Percentiles rank a stretch among this genome's conserved stretches.
phyloP scores from a whole-genome alignment of 495 filamentous ascomycete genomes.

The Xylaria venustula region DNA sequence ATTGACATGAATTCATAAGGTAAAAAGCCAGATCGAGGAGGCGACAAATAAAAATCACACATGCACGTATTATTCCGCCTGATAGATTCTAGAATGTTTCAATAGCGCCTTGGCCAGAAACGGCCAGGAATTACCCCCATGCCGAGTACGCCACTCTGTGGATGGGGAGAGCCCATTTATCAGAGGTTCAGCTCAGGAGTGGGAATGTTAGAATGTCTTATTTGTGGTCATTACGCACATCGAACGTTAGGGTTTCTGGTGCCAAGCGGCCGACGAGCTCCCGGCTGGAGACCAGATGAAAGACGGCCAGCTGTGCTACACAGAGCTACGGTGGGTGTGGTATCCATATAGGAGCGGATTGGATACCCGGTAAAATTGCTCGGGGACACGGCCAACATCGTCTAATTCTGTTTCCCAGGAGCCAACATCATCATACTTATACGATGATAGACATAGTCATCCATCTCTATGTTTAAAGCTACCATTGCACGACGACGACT shows the following conservation, averaged over 20 bases:
- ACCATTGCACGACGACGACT: background rate
- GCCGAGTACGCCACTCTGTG: background rate
- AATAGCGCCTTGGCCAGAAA: background rate
- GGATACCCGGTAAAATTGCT: background rate
- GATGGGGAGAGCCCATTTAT: background rate
- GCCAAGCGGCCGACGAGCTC: background rate
- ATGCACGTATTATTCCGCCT: background rate
- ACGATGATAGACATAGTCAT: background rate
- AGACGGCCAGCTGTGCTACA: too few species aligned
- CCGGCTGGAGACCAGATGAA: background rate
- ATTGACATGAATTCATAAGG: too few species aligned
- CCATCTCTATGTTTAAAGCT: background rate
- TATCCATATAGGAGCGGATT: background rate
- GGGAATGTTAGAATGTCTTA: background rate
- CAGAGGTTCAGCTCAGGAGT: background rate
- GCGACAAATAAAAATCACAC: too few species aligned
- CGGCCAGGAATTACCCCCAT: background rate
- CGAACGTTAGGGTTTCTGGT: background rate
- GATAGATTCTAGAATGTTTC: constrained; percentile 1
- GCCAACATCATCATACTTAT: background rate
- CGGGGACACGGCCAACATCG: too few species aligned
- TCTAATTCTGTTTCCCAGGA: too few species aligned
- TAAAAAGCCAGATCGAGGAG: too few species aligned
- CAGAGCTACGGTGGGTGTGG: background rate
- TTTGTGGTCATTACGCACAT: too few species aligned